Conservation (phyloP, 164 flowering plant genomes). For the Protea cynaroides region DNA sequence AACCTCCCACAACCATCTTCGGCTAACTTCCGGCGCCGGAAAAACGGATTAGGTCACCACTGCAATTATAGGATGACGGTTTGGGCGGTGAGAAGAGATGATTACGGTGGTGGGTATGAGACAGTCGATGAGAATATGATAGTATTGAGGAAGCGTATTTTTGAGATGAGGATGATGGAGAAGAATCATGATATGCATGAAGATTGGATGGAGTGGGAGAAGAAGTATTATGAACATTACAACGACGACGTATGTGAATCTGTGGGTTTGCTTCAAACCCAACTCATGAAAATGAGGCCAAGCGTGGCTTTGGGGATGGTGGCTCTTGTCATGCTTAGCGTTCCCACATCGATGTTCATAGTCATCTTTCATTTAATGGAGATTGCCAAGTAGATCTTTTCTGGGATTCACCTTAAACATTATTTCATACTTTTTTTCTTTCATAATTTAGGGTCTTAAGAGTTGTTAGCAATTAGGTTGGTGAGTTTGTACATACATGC, state of each 20-base stretch:
- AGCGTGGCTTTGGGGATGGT: constrained; percentile 16
- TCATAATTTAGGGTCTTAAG: too few species aligned
- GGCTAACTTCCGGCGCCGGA: background rate
- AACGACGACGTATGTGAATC: constrained; percentile 2
- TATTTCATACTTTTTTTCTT: too few species aligned
- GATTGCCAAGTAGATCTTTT: constrained; percentile 3
- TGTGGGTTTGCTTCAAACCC: constrained; percentile 6
- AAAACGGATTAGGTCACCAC: background rate
- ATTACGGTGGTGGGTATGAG: background rate
- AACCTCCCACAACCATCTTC: background rate
- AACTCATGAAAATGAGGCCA: constrained; percentile 15
- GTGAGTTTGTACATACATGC: too few species aligned
- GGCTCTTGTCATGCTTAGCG: constrained; percentile 11
- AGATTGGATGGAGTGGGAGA: constrained; percentile 24
- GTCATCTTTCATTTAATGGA: background rate
- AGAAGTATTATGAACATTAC: constrained; percentile 3
- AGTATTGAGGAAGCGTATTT: constrained; percentile 16
- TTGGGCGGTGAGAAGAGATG: background rate
- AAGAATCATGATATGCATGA: constrained; percentile 10
- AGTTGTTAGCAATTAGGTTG: too few species aligned
- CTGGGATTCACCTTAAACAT: background rate
- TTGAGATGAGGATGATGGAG: constrained; percentile 21
- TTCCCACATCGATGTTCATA: constrained; percentile 3
- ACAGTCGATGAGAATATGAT: background rate
- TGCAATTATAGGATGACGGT: background rate